phyloP scores from a whole-genome alignment of 768 basidiomycete genomes.

The Mycena rosella region DNA sequence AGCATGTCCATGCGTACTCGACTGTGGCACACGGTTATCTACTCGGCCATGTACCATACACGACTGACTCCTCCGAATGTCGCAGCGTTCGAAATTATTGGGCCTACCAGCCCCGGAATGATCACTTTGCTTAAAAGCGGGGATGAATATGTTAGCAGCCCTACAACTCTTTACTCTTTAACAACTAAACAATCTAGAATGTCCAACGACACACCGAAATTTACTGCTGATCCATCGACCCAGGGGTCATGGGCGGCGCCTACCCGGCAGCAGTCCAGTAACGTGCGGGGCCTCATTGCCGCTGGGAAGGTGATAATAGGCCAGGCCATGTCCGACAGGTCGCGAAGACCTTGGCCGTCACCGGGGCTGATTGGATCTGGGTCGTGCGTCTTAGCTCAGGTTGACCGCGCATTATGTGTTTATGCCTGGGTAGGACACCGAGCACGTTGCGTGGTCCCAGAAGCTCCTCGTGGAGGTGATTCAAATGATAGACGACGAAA shows the following conservation, averaged over 20 bases:
- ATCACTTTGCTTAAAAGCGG: too few relatives aligned
- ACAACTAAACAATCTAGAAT: too few relatives aligned
- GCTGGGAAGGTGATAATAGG: slow-evolving; percentile 32
- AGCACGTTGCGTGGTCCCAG: slow-evolving; percentile 33
- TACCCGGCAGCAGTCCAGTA: slow-evolving; percentile 32
- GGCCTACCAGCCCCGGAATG: too few relatives aligned
- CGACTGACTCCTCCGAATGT: too few relatives aligned
- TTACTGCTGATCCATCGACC: slow-evolving; percentile 16
- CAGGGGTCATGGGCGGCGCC: slow-evolving; percentile 24
- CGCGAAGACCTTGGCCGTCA: slow-evolving; percentile 33
- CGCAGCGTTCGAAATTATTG: too few relatives aligned
- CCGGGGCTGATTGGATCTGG: slow-evolving; percentile 37
- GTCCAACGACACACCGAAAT: not conserved
- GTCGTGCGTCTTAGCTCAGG: slow-evolving; percentile 17
- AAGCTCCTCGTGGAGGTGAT: slow-evolving; percentile 28
- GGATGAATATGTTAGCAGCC: too few relatives aligned
- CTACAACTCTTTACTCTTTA: too few relatives aligned
- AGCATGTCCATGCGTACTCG: too few relatives aligned
- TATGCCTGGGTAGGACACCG: slow-evolving; percentile 16
- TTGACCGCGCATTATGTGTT: not conserved
- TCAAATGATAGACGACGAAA: slow-evolving; percentile 34
- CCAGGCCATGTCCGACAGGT: slow-evolving; percentile 31
- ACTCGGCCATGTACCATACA: too few relatives aligned
- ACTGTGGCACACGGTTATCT: too few relatives aligned
- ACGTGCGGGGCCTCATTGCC: slow-evolving; percentile 30